Conservation (phyloP, 148 eudicot genomes). For the Rhododendron griersonianum region DNA sequence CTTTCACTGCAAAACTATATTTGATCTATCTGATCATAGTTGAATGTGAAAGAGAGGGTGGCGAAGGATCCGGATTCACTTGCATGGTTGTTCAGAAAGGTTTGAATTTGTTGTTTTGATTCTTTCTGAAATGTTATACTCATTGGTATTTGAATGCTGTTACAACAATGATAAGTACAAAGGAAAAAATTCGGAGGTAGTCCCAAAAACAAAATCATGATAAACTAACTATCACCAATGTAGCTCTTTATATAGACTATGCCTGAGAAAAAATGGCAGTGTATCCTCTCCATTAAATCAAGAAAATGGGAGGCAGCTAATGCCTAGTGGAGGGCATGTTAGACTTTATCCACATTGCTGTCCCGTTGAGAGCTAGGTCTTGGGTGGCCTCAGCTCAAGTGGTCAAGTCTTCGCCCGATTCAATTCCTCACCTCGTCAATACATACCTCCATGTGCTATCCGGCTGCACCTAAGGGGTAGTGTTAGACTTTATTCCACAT, state of each 20-base stretch:
- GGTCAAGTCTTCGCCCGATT: too few relatives aligned
- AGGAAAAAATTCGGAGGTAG: neutral
- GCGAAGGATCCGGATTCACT: neutral
- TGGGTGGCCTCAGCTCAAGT: too few relatives aligned
- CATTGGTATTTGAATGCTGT: neutral
- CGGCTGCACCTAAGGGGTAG: neutral
- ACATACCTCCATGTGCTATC: neutral
- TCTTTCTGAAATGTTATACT: neutral
- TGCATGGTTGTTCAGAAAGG: neutral
- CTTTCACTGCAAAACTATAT: conserved; percentile 5
- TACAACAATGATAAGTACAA: neutral
- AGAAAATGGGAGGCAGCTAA: too few relatives aligned
- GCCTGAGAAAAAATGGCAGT: neutral
- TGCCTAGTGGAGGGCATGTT: too few relatives aligned
- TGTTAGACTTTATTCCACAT: neutral
- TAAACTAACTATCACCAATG: neutral
- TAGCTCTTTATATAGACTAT: neutral
- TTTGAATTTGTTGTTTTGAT: conserved; percentile 9
- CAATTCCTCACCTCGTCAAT: neutral
- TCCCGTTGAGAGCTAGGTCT: too few relatives aligned
- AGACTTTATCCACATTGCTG: too few relatives aligned
- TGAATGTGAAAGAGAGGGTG: conserved; percentile 7
- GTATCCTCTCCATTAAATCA: neutral
- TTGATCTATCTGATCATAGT: neutral
- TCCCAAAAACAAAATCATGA: neutral